Evolutionary conservation across 352 stramenopile species (phyloP), one percentile per base, ranked within the genome.

Genomic region (Phytopythium cucurbitacearum): DNA sequence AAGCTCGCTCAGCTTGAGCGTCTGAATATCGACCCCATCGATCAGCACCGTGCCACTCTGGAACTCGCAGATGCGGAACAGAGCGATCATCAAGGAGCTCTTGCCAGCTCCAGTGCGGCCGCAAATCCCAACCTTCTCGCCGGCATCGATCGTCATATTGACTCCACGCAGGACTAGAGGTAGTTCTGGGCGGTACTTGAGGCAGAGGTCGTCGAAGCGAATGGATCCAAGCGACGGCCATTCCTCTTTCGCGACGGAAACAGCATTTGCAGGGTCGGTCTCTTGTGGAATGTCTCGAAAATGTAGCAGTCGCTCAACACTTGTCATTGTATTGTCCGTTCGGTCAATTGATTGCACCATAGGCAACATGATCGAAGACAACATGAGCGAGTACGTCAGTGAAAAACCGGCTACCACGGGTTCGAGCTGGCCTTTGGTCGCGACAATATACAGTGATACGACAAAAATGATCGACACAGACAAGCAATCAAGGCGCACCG

Each of bases 401-500:
- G 68, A 63, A n/a, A 71, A 62, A 6, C 67, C 67, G 10, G 67
- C 67, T 15, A 60, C 53, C 36, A 62, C 44, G 0, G 50, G 56
- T 1, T 56, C 63, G 16, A 77, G 51, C 11, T 66, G 65, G 9
- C 62, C 62, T 50, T 76, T 80, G 15, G 60, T 57, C 1, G 80
- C 44, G 7, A 97, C 83, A n/a, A 86, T 51, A 43, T 91, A 91
- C 9, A 98, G 59, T 34, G 85, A 82, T 12, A 94, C 74, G 32
- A 74, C 73, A 21, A 75, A 75, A 28, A 97, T 86, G 46, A 98
- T 94, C 10, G 89, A 42, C 13, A 88, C 71, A 9, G 67, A 67
- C n/a, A 80, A 40, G 57, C 51, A 69, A 49, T 77, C 89, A 21
- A 99, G 70, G 9, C 96, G 77, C 38, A 98, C 72, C n/a, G 85